Conservation (phyloP, 148 eudicot species). For the Nepenthes mirabilis region DNA sequence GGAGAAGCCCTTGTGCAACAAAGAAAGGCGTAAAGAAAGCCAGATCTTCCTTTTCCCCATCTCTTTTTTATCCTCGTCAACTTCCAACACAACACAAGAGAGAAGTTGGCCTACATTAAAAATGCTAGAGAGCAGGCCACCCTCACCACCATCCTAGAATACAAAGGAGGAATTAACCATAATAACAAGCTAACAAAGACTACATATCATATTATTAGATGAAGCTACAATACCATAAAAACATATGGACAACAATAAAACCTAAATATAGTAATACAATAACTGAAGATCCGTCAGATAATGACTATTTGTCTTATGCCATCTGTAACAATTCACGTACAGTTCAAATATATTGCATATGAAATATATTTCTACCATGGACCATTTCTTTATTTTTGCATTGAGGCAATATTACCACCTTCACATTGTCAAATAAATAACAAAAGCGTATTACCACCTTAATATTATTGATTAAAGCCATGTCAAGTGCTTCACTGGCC, state of each 20-base stretch:
- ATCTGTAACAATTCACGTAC: too few relatives aligned
- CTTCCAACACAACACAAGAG: conserved; percentile 62
- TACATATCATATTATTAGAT: neutral
- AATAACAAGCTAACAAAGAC: neutral
- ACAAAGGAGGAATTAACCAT: neutral
- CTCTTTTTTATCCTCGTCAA: conserved; percentile 84
- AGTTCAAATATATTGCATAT: too few relatives aligned
- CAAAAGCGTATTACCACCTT: conserved; percentile 22
- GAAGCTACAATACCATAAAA: neutral
- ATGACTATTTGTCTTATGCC: too few relatives aligned
- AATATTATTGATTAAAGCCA: conserved; percentile 20
- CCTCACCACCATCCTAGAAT: neutral
- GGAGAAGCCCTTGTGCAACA: conserved; percentile 65
- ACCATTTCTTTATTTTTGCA: too few relatives aligned
- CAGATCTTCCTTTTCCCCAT: conserved; percentile 65
- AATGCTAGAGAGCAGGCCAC: conserved; percentile 38
- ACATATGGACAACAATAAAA: neutral
- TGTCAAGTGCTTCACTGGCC: conserved; percentile 67
- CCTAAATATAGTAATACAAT: too few relatives aligned
- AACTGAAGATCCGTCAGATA: too few relatives aligned
- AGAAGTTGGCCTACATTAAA: conserved; percentile 79
- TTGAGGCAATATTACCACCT: too few relatives aligned
- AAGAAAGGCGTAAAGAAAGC: conserved; percentile 81
- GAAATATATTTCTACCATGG: too few relatives aligned
- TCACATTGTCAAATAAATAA: too few relatives aligned